These are phyloP conservation scores for Evernia prunastri DNA, from an alignment of 495 filamentous ascomycete genomes.

Conservation along the genomic window DNA sequence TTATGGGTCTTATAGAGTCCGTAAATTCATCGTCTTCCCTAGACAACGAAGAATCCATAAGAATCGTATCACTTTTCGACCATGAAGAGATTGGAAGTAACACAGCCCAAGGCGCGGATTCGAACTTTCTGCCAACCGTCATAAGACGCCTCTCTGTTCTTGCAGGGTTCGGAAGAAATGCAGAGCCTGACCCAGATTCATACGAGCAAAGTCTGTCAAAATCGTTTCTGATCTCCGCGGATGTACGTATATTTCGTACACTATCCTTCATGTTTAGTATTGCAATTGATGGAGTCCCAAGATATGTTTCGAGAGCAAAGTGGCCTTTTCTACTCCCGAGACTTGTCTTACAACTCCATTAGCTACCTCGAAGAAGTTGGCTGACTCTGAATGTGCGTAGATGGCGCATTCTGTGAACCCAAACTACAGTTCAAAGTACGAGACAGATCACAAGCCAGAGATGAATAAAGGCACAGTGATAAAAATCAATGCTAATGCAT, in stretches of 20 bases:
- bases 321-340: no score
- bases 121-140: conserved; percentile 82
- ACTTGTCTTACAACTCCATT: no score
- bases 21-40: conserved; percentile 54
- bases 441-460: conserved; percentile 79
- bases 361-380: no score
- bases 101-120: conserved; percentile 89
- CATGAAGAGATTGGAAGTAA: conserved; percentile 94
- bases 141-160: conserved; percentile 81
- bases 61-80: conserved; percentile 87
- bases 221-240: conserved; percentile 93
- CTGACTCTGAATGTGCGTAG: no score
- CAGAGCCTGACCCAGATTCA: conserved; percentile 49
- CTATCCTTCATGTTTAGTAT: no score
- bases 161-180: conserved; percentile 40
- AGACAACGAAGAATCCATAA: conserved; percentile 71
- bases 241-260: conserved; percentile 32
- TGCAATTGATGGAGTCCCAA: no score
- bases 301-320: no score
- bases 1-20: conserved; percentile 74
- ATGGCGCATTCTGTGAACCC: conserved; percentile 96
- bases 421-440: conserved; percentile 89
- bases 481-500: conserved; percentile 95
- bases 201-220: conserved; percentile 88
- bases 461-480: conserved; percentile 96